These are phyloP conservation scores for Spergularia azorica DNA, from an alignment of 179 eudicot genomes.

Conservation along the genomic window DNA sequence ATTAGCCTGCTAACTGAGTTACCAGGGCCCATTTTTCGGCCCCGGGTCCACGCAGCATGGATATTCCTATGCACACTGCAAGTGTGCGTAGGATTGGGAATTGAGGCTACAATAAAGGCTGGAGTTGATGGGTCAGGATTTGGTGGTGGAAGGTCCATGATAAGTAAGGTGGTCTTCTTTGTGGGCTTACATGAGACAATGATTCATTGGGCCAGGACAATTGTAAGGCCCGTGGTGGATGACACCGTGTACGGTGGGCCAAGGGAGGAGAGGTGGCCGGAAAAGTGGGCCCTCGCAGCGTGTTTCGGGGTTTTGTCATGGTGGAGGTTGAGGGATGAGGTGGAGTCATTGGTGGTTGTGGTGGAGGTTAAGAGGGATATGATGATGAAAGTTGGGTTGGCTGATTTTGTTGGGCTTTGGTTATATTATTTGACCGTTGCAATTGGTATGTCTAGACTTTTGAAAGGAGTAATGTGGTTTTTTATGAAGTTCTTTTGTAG, in stretches of 20 bases:
- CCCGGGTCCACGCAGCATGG: conserved; percentile 58
- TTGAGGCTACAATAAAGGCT: conserved; percentile 59
- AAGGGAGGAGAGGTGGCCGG: conserved; percentile 51
- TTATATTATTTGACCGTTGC: conserved; percentile 64
- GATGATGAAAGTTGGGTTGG: conserved; percentile 44
- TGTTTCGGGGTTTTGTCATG: conserved; percentile 69
- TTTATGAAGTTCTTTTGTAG: conserved; percentile 34
- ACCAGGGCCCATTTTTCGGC: conserved; percentile 31
- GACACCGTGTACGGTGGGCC: conserved; percentile 54
- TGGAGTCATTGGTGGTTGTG: conserved; percentile 65
- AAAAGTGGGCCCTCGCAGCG: conserved; percentile 54
- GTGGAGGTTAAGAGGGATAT: conserved; percentile 55
- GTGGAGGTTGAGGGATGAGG: conserved; percentile 74
- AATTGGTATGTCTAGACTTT: conserved; percentile 62
- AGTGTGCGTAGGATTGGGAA: conserved; percentile 64
- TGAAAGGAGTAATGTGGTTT: conserved; percentile 51
- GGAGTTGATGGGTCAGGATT: conserved; percentile 53
- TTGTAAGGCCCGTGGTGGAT: conserved; percentile 71
- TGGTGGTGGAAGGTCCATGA: conserved; percentile 42
- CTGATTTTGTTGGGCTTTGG: conserved; percentile 69
- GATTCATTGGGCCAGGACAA: conserved; percentile 59
- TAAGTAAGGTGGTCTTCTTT: conserved; percentile 55
- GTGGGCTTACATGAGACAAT: conserved; percentile 79
- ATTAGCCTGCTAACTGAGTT: conserved; percentile 29
- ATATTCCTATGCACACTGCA: conserved; percentile 57